A percentile compares a stretch with the other conserved stretches of the same genome.
Evolutionary conservation across 164 flowering plant species (phyloP).

Genomic region (Buxus sempervirens): DNA sequence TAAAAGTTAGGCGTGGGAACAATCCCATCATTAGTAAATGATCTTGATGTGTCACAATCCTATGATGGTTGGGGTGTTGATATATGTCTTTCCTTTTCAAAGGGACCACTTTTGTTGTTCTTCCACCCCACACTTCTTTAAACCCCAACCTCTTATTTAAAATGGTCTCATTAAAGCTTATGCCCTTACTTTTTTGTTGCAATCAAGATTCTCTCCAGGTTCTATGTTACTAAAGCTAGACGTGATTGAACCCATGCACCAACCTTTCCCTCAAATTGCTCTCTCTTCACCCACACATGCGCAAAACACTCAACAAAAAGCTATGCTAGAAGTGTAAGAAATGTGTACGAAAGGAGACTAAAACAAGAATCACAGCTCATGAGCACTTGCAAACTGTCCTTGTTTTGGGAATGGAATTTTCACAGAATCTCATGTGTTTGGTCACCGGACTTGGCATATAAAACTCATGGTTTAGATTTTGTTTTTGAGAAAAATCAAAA

Average conservation of each 20-base stretch:
- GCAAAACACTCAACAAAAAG: neutral
- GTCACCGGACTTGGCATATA: too few relatives aligned
- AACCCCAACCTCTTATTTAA: neutral
- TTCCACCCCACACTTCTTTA: neutral
- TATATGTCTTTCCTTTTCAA: neutral
- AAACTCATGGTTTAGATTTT: too few relatives aligned
- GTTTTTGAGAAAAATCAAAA: too few relatives aligned
- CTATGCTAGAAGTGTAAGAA: neutral
- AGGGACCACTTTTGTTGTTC: conserved; percentile 33
- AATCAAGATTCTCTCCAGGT: conserved; percentile 31
- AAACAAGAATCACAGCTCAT: too few relatives aligned
- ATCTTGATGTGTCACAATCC: conserved; percentile 13
- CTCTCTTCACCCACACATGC: too few relatives aligned
- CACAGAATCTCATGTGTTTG: too few relatives aligned
- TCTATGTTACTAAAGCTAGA: conserved; percentile 27
- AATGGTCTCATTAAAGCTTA: too few relatives aligned
- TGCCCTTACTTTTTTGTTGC: neutral
- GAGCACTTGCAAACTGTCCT: too few relatives aligned
- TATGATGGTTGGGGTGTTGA: conserved; percentile 8
- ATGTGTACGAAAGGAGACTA: neutral
- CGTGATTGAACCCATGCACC: conserved; percentile 22
- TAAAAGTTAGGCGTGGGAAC: conserved; percentile 12
- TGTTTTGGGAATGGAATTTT: too few relatives aligned
- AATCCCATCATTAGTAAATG: conserved; percentile 22
- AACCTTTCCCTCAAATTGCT: conserved; percentile 4